phyloP scores from a whole-genome alignment of 305 asterid genomes.

The Fraxinus angustifolia region DNA sequence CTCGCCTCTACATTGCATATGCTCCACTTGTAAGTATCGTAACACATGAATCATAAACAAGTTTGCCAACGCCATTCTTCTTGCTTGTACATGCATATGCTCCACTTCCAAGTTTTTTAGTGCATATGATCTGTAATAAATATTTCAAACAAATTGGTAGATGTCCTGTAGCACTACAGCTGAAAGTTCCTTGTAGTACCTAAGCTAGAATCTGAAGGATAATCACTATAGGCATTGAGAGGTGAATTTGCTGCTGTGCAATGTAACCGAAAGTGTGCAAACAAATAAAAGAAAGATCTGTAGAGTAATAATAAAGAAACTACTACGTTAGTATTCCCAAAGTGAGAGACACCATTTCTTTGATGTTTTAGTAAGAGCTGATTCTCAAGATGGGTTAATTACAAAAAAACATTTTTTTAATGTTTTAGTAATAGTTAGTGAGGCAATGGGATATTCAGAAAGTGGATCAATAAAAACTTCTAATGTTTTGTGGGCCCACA shows the following conservation, averaged over 20 bases:
- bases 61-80: not conserved
- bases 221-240: not conserved
- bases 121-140: not conserved
- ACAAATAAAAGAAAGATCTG: not conserved
- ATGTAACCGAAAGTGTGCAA: not conserved
- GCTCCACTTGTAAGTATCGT: conserved; percentile 84
- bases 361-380: not conserved
- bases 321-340: not conserved
- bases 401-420: not conserved
- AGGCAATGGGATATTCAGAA: not conserved
- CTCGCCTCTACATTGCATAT: conserved; percentile 91
- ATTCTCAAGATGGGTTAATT: not conserved
- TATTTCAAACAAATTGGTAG: not conserved
- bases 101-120: conserved; percentile 63
- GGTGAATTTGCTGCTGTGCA: not conserved
- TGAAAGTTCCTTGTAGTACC: not conserved
- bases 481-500: not conserved
- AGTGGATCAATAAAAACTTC: not conserved
- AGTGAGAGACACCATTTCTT: not conserved
- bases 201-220: not conserved
- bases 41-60: not conserved
- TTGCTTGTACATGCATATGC: conserved; percentile 79
- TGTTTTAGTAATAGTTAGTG: not conserved
- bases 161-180: conserved; percentile 2
- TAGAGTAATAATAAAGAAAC: not conserved